A percentile compares a stretch with the other conserved stretches of the same genome.
phyloP scores from a whole-genome alignment of 2,329 filamentous ascomycete genomes.

The Xylariaceae sp. region DNA sequence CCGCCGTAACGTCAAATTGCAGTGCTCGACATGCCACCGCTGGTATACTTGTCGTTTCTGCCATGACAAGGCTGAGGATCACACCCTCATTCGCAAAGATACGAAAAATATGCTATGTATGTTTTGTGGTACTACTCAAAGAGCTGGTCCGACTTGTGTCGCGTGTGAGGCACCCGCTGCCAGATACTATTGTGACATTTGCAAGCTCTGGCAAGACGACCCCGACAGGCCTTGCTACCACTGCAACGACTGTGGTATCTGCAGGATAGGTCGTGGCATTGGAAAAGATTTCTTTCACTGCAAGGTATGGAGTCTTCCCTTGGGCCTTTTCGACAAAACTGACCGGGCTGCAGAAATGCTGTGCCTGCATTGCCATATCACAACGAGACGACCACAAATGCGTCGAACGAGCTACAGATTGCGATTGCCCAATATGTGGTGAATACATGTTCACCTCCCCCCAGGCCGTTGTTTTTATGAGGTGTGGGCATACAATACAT shows the following conservation, averaged over 20 bases:
- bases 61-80: conserved; percentile 79
- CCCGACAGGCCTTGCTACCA: conserved; percentile 90
- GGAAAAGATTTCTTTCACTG: conserved; percentile 98
- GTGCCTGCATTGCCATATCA: conserved; percentile 88
- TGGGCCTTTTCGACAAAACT: background rate
- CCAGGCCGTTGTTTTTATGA: conserved; percentile 85
- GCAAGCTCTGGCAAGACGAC: conserved; percentile 97
- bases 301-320: conserved; percentile 58
- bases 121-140: conserved; percentile 83
- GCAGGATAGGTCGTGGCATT: conserved; percentile 81
- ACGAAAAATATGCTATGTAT: conserved; percentile 98
- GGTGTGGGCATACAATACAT: conserved; percentile 94
- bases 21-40: conserved; percentile 81
- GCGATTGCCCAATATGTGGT: conserved; percentile 93
- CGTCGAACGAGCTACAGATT: conserved; percentile 90
- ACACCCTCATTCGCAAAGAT: conserved; percentile 72
- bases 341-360: conserved; percentile 62
- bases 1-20: conserved; percentile 90
- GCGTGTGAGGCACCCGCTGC: conserved; percentile 74
- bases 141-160: conserved; percentile 71
- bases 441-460: conserved; percentile 95
- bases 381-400: conserved; percentile 85
- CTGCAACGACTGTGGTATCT: conserved; percentile 93
- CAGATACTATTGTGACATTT: conserved; percentile 89
- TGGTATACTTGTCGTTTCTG: conserved; percentile 97